Conservation (phyloP, 345 rosid species). For the Physaria fendleri region DNA sequence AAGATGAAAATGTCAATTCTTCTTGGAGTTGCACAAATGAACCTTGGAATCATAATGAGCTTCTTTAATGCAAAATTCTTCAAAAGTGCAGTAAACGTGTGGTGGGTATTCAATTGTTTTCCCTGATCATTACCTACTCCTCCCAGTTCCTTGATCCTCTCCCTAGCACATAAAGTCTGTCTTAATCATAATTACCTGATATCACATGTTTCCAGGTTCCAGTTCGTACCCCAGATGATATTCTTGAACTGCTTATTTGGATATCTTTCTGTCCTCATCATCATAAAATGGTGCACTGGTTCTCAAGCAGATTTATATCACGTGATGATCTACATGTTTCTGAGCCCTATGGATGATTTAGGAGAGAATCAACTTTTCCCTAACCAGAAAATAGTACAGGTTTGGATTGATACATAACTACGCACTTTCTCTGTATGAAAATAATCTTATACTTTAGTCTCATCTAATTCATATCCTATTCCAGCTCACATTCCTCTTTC, state of each 20-base stretch:
- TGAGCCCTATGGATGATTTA: conserved; percentile 86
- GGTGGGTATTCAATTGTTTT: conserved; percentile 37
- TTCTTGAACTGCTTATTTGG: conserved; percentile 91
- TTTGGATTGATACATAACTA: conserved; percentile 18
- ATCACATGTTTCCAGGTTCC: conserved; percentile 62
- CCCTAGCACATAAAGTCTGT: conserved; percentile 2
- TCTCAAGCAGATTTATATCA: conserved; percentile 95
- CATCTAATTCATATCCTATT: conserved; percentile 4
- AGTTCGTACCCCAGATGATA: conserved; percentile 90
- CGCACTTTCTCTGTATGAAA: background rate
- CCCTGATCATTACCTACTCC: background rate
- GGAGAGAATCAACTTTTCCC: conserved; percentile 91
- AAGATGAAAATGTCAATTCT: conserved; percentile 99
- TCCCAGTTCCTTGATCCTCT: background rate
- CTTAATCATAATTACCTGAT: background rate
- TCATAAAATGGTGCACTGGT: conserved; percentile 88
- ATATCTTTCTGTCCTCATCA: conserved; percentile 71
- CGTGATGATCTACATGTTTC: conserved; percentile 90
- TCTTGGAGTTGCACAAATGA: conserved; percentile 94
- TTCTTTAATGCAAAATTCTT: conserved; percentile 83
- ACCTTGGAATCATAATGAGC: conserved; percentile 92
- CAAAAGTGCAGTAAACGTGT: conserved; percentile 48
- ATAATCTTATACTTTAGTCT: background rate
- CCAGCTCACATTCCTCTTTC: conserved; percentile 67
- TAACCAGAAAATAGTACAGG: conserved; percentile 71